Base-by-base conservation (phyloP, 1,284 basidiomycete species). In the Porogramme epimiltina region DNA sequence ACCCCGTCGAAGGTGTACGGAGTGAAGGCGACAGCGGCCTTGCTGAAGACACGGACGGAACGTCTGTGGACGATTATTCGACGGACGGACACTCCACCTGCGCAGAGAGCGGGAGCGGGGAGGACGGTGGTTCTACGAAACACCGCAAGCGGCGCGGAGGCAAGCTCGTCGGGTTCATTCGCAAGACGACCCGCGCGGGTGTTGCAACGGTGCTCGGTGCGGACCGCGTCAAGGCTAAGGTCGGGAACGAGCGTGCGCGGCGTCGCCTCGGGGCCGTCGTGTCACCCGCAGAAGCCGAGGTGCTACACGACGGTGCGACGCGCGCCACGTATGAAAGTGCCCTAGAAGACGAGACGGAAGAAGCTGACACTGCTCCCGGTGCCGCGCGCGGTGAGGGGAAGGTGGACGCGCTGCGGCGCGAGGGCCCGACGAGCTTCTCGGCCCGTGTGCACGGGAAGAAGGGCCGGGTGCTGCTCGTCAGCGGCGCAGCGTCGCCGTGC, bases 381-480 rank as follows among this genome's bases (percentile, higher is more conserved):
- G n/a, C n/a, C n/a, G n/a, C n/a, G n/a, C n/a, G n/a, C n/a, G n/a
- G n/a, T n/a, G 49, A 49, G 26, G 43, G 44, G 36, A 51, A 58
- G 22, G 55, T 58, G 16, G 58, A 45, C n/a, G 50, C 53, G 31
- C 34, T 58, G n/a, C 43, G 26, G 50, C 58, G 63, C 20, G 66
- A 68, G 49, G 66, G 66, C 19, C 66, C 66, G 28, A 65, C 61
- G 44, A 59, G 62, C 22, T 68, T 64, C 57, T 60, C 60, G 4
- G 64, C 58, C 24, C 62, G 66, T 28, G 40, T 60, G 44, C 55
- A 58, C 37, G 66, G 65, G 4, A 60, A 54, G 58, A 64, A 61
- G 45, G 66, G 66, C 9, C 59, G 62, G 16, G 45, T 62, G 15
- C 45, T 68, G 40, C 54, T 68, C 55, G 61, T 66, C 23, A 63